Conservation (phyloP, 2,329 filamentous ascomycete genomes). For the Colletotrichum horii region DNA sequence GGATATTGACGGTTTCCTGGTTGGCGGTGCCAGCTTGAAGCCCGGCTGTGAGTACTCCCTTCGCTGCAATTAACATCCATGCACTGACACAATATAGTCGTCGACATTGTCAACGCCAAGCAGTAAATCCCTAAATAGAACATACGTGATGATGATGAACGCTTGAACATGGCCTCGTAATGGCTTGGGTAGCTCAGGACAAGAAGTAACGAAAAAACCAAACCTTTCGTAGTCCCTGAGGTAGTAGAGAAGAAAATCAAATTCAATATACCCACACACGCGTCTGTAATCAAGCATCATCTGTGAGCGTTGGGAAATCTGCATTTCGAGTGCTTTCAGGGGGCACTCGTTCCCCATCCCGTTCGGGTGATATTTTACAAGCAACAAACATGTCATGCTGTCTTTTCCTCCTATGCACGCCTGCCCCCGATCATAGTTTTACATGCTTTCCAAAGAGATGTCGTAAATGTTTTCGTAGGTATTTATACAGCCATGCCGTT, state of each 20-base stretch:
- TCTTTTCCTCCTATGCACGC: conserved; percentile 1
- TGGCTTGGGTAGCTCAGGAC: not conserved
- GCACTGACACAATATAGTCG: conserved; percentile 41
- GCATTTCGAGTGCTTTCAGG: not conserved
- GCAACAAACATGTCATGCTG: not conserved
- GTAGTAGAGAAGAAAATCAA: not conserved
- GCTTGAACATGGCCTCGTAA: not conserved
- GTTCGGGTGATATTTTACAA: conserved; percentile 15
- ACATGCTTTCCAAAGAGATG: conserved; percentile 3
- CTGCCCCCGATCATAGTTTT: conserved; percentile 1
- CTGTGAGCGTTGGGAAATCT: not conserved
- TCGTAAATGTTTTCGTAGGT: not conserved
- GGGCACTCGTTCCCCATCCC: conserved; percentile 4
- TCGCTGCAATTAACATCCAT: not conserved
- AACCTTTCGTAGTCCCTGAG: not conserved
- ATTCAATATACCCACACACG: not conserved
- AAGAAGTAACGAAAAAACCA: not conserved
- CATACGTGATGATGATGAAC: conserved; percentile 19
- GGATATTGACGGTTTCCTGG: conserved; percentile 98
- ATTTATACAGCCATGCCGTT: conserved; percentile 57
- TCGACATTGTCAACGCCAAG: conserved; percentile 66
- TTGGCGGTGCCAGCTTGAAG: conserved; percentile 96
- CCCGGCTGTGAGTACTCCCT: conserved; percentile 74
- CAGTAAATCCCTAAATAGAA: conserved; percentile 39
- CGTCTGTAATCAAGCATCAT: not conserved